Base-by-base conservation (phyloP, 129 eudicot species). In the Mikania micrantha region DNA sequence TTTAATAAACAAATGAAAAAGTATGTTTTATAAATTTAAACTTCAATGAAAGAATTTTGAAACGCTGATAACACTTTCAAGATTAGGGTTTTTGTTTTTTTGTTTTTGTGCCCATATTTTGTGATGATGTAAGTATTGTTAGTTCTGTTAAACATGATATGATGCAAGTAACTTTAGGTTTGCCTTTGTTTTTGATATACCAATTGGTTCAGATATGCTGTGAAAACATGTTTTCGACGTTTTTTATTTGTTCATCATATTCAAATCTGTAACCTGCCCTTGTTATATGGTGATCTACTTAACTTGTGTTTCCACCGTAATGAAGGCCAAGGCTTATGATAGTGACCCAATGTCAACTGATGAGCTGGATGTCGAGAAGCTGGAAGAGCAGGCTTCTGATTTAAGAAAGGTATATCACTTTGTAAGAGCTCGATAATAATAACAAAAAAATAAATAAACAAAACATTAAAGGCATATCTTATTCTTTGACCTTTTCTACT, bases 361-460 rank as follows among this genome's bases (percentile, higher is more conserved):
- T 44, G 75, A 84, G 58, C 62, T 77, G 56, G 95, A 93, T 59
- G 71, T 79, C 22, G 90, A 82, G 72, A 73, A 83, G 77, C 85
- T 93, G 66, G 92, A 93, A 79, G 99, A 93, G 60, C 88, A 66
- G 19, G 95, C 87, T 47, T 78, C 95, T 73, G 36, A 65, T 9
- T 72, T 93, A 54, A 79, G 83, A 53, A 82, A 80, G 95, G 99
- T 89, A 86, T 39, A 31, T 49, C n/a, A 36, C 15, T 2, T 32
- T 22, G 17, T 21, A 45, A 19, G 58, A 65, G 41, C 58, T 45
- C 45, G 42, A 27, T 27, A 44, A 28, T 19, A 13, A 15, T 9
- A 25, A 60, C 8, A 22, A 0, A 4, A 27, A 4, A 12, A 22
- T n/a, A n/a, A n/a, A n/a, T n/a, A n/a, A n/a, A n/a, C n/a, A n/a